A percentile compares a stretch with the other conserved stretches of the same genome.
Evolutionary conservation across 2,329 filamentous ascomycete genomes (phyloP).

Genomic region (Cylindrodendrum hubeiense): DNA sequence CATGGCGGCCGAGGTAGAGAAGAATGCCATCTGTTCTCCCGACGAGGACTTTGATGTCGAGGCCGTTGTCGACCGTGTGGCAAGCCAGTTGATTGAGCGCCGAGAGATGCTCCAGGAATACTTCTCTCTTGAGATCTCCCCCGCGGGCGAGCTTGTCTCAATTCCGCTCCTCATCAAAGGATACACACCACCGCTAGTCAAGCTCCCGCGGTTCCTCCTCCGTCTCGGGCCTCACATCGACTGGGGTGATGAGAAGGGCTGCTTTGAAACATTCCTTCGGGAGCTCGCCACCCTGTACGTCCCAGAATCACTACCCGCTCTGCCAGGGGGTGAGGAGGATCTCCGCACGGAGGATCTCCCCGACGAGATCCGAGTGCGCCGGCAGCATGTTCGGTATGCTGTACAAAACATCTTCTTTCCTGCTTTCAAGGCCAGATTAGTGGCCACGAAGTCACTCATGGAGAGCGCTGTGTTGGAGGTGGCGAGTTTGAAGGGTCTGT

Average conservation of each 20-base stretch:
- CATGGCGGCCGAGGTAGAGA: conserved; percentile 80
- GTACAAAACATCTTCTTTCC: conserved; percentile 92
- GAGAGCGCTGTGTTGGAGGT: conserved; percentile 84
- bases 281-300: conserved; percentile 93
- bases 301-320: conserved; percentile 82
- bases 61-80: conserved; percentile 74
- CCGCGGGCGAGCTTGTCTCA: conserved; percentile 79
- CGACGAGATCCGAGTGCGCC: conserved; percentile 67
- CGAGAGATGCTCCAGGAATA: conserved; percentile 93
- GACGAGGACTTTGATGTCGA: conserved; percentile 74
- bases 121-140: conserved; percentile 86
- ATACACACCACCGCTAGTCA: conserved; percentile 87
- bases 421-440: conserved; percentile 83
- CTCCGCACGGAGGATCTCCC: conserved; percentile 55
- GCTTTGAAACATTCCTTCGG: conserved; percentile 86
- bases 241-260: conserved; percentile 87
- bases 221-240: conserved; percentile 88
- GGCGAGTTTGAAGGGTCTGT: conserved; percentile 91
- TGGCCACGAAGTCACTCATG: conserved; percentile 84
- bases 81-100: conserved; percentile 77
- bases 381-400: conserved; percentile 77
- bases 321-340: conserved; percentile 50
- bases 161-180: conserved; percentile 90
- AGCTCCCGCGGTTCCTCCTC: conserved; percentile 89
- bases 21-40: conserved; percentile 54